These are phyloP conservation scores for Pholiota adiposa DNA, from an alignment of 1,284 basidiomycete species.

Conservation along the genomic window DNA sequence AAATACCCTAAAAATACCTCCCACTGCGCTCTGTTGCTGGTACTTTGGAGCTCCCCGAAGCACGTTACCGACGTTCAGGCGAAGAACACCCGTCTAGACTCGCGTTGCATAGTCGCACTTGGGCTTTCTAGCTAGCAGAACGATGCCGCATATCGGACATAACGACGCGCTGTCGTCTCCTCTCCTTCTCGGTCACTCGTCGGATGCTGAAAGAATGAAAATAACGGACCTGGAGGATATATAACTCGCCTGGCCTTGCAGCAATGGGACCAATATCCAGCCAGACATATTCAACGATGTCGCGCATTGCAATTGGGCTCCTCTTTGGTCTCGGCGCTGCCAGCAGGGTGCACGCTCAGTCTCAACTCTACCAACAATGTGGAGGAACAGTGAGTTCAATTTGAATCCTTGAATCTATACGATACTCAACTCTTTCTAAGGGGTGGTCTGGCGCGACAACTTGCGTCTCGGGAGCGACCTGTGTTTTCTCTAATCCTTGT, in stretches of 20 bases:
- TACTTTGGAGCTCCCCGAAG: not conserved
- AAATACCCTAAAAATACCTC: conserved; percentile 5
- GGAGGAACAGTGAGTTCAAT: conserved; percentile 4
- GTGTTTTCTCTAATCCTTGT: conserved; percentile 37
- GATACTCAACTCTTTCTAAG: conserved; percentile 16
- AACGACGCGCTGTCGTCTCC: not conserved
- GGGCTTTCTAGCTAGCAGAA: not conserved
- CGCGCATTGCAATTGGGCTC: conserved; percentile 21
- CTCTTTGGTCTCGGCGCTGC: conserved; percentile 21
- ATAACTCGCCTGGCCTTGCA: not conserved
- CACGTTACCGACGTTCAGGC: conserved; percentile 22
- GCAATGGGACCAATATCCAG: not conserved
- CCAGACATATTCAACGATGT: conserved; percentile 3
- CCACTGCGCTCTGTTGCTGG: not conserved
- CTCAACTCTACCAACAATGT: conserved; percentile 29
- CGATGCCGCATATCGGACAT: not conserved
- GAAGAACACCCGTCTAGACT: conserved; percentile 19
- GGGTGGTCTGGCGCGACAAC: conserved; percentile 45
- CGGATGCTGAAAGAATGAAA: conserved; percentile 9
- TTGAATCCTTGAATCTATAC: not conserved
- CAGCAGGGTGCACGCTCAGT: conserved; percentile 23
- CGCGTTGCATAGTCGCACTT: not conserved
- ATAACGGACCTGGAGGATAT: conserved; percentile 6
- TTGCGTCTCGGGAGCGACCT: conserved; percentile 41
- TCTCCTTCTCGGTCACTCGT: conserved; percentile 17